Evolutionary conservation across 306 rosid species (phyloP).

Genomic region (Quercus glauca): DNA sequence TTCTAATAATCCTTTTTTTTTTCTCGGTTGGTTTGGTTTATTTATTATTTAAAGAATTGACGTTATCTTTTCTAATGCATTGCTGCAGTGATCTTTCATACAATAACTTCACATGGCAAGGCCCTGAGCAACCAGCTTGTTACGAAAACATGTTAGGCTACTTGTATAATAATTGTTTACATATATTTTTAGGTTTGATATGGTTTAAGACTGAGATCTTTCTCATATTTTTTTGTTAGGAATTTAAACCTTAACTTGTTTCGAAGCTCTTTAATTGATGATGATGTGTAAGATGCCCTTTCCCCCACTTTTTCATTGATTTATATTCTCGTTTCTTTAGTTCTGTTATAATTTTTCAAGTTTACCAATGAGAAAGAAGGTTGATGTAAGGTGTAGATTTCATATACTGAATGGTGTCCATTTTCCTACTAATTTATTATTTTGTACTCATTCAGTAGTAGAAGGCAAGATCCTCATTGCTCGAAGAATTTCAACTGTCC

Average conservation of each 20-base stretch:
- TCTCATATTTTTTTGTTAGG: constrained; percentile 39
- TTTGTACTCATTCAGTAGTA: constrained; percentile 26
- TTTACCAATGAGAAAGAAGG: not conserved
- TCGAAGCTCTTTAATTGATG: constrained; percentile 47
- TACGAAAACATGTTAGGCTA: constrained; percentile 34
- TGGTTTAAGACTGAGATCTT: constrained; percentile 15
- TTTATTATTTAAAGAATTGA: not conserved
- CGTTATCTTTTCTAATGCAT: not conserved
- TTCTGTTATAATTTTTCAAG: not conserved
- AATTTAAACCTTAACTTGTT: constrained; percentile 79
- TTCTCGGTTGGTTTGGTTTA: too few species aligned
- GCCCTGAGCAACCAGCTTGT: not conserved
- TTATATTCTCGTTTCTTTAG: not conserved
- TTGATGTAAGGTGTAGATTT: not conserved
- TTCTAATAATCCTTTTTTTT: not conserved
- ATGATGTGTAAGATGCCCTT: constrained; percentile 47
- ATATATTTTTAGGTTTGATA: not conserved
- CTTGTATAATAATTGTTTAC: constrained; percentile 13
- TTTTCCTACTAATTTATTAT: not conserved
- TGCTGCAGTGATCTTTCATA: not conserved
- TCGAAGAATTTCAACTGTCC: constrained; percentile 51
- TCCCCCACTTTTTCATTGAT: constrained; percentile 4
- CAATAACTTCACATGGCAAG: not conserved
- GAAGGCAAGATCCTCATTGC: constrained; percentile 61
- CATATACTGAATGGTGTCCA: not conserved